Evolutionary conservation across 176 grass and related monocot genomes (phyloP).

Genomic region (Metroxylon sagu): DNA sequence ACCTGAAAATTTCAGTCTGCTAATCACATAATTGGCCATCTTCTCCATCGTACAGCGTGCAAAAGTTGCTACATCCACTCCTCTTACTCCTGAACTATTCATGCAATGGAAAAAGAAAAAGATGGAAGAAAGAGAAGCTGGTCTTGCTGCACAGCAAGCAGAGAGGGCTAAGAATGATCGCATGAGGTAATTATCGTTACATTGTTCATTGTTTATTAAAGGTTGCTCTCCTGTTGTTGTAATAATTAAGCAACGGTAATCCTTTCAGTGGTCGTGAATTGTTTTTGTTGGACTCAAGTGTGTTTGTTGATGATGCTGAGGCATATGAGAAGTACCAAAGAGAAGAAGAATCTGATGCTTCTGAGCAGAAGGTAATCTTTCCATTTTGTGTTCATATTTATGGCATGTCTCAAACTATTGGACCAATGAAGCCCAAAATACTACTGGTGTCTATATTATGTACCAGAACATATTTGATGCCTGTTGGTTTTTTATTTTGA

Average conservation of each 20-base stretch:
- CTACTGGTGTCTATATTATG: too few species aligned
- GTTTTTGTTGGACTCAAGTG: conserved; percentile 84
- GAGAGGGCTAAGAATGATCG: conserved; percentile 98
- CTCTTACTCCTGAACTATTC: conserved; percentile 79
- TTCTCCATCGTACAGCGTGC: conserved; percentile 50
- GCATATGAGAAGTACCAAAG: conserved; percentile 95
- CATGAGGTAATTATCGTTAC: conserved; percentile 63
- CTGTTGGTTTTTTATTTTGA: too few species aligned
- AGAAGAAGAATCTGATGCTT: conserved; percentile 38
- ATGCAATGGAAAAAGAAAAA: conserved; percentile 95
- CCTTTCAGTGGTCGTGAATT: conserved; percentile 90
- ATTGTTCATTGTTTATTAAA: conserved; percentile 8
- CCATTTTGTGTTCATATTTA: background rate
- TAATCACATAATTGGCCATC: conserved; percentile 16
- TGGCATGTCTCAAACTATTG: background rate
- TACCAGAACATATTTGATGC: too few species aligned
- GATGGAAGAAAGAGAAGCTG: conserved; percentile 80
- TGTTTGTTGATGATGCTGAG: conserved; percentile 94
- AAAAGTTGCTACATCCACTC: conserved; percentile 56
- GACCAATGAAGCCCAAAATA: too few species aligned
- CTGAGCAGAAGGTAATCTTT: conserved; percentile 43
- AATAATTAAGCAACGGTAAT: conserved; percentile 1
- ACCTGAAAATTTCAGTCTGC: conserved; percentile 1
- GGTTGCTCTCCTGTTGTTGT: background rate
- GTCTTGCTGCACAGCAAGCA: conserved; percentile 58